Evolutionary conservation across 2,329 filamentous ascomycete genomes (phyloP).

Genomic region (Exutisphaerella laricina): DNA sequence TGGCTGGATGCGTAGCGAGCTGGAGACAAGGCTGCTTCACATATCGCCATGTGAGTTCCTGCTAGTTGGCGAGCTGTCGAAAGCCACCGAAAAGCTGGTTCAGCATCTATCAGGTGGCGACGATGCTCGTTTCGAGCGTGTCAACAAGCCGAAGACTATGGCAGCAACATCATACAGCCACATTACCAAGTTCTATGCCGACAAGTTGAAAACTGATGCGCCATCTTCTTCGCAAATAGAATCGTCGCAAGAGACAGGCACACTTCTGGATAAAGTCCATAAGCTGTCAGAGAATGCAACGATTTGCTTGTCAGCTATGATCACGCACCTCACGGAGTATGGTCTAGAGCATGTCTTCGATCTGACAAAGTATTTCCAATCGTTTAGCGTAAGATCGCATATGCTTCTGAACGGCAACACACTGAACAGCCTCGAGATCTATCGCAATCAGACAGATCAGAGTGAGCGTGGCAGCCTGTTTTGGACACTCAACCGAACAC

Average conservation of each 20-base stretch:
- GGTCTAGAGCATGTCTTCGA: constrained; percentile 93
- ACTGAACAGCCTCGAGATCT: constrained; percentile 87
- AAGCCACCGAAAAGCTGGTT: constrained; percentile 86
- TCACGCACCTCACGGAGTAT: constrained; percentile 84
- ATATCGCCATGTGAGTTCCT: constrained; percentile 95
- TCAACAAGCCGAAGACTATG: constrained; percentile 70
- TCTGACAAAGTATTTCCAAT: constrained; percentile 93
- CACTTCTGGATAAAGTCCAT: constrained; percentile 78
- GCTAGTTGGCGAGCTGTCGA: constrained; percentile 84
- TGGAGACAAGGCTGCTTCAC: constrained; percentile 90
- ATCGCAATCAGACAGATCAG: constrained; percentile 88
- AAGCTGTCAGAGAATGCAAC: constrained; percentile 79
- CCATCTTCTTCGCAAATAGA: constrained; percentile 37
- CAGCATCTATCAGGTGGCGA: constrained; percentile 87
- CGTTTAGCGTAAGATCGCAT: constrained; percentile 87
- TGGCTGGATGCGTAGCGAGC: constrained; percentile 93
- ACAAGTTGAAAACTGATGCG: constrained; percentile 60
- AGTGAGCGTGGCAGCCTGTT: constrained; percentile 81
- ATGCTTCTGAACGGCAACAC: constrained; percentile 97
- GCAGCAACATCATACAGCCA: constrained; percentile 81
- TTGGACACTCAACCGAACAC: constrained; percentile 90
- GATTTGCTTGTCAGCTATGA: constrained; percentile 93
- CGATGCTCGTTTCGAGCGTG: constrained; percentile 75
- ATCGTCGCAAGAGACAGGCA: constrained; percentile 42
- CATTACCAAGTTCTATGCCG: constrained; percentile 88